Evolutionary conservation across 352 stramenopile species (phyloP).

Genomic region (Elongisporangium senticosum): DNA sequence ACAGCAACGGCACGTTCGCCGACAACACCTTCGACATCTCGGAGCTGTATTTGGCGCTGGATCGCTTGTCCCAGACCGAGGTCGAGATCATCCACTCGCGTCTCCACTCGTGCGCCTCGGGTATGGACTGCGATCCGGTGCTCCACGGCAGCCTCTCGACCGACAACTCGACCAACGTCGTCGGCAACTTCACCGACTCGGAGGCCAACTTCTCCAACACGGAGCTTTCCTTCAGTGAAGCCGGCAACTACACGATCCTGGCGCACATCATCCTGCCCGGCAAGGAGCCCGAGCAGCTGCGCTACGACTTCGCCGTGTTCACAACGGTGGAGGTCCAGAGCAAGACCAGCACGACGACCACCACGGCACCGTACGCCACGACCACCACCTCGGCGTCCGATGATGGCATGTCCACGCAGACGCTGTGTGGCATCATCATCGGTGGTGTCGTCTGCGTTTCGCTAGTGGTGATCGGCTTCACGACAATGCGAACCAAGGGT

Average conservation of each 20-base stretch:
- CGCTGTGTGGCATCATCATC: conserved; percentile 65
- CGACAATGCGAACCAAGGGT: conserved; percentile 45
- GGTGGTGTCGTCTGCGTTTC: conserved; percentile 61
- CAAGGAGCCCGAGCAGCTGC: conserved; percentile 23
- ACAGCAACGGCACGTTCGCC: conserved; percentile 21
- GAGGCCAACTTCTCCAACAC: conserved; percentile 44
- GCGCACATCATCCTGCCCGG: conserved; percentile 62
- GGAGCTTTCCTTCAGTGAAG: conserved; percentile 40
- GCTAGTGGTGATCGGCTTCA: conserved; percentile 56
- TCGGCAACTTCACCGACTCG: conserved; percentile 48
- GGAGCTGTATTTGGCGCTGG: conserved; percentile 32
- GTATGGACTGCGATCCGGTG: conserved; percentile 53
- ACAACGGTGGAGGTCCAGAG: conserved; percentile 33
- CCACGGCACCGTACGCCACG: conserved; percentile 26
- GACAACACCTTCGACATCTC: conserved; percentile 44
- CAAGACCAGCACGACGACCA: conserved; percentile 19
- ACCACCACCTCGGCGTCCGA: conserved; percentile 11
- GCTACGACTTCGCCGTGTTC: conserved; percentile 68
- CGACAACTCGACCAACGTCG: conserved; percentile 42
- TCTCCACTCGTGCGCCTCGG: conserved; percentile 39
- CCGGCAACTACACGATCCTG: conserved; percentile 48
- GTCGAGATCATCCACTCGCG: conserved; percentile 53
- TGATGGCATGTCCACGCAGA: conserved; percentile 48
- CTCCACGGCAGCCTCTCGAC: conserved; percentile 27
- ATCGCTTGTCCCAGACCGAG: conserved; percentile 47